Conservation (phyloP, 345 rosid genomes). For the Syzygium aqueum region DNA sequence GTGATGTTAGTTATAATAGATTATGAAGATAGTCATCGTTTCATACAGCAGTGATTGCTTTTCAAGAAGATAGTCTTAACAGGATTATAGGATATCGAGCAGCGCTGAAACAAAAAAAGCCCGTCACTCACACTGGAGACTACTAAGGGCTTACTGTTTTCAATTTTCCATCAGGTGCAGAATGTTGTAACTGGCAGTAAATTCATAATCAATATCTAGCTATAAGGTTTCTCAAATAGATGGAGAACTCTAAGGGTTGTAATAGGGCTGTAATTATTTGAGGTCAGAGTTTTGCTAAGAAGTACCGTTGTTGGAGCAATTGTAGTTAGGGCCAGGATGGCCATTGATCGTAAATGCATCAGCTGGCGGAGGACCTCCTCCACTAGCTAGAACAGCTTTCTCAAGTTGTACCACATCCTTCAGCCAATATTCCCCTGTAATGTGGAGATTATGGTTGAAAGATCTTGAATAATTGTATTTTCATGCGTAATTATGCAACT, state of each 20-base stretch:
- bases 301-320: constrained; percentile 63
- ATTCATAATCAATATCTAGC: neutral
- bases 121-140: neutral
- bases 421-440: constrained; percentile 79
- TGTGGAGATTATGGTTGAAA: neutral
- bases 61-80: neutral
- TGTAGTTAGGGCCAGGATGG: constrained; percentile 85
- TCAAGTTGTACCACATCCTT: constrained; percentile 56
- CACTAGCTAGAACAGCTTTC: constrained; percentile 43
- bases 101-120: neutral
- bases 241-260: neutral
- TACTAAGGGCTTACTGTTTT: neutral
- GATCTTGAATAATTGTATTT: neutral
- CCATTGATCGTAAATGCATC: constrained; percentile 79
- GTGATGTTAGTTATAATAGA: neutral
- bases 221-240: neutral
- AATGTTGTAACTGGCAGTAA: neutral
- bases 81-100: neutral
- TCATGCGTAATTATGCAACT: neutral
- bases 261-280: neutral
- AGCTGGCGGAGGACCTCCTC: constrained; percentile 64
- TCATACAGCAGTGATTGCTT: neutral
- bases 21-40: neutral
- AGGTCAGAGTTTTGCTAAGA: neutral
- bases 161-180: neutral